A percentile compares a stretch with the other conserved stretches of the same genome.
These are phyloP conservation scores for Monosporascus sp. DNA, from an alignment of 2,329 filamentous ascomycete genomes.

Conservation along the genomic window DNA sequence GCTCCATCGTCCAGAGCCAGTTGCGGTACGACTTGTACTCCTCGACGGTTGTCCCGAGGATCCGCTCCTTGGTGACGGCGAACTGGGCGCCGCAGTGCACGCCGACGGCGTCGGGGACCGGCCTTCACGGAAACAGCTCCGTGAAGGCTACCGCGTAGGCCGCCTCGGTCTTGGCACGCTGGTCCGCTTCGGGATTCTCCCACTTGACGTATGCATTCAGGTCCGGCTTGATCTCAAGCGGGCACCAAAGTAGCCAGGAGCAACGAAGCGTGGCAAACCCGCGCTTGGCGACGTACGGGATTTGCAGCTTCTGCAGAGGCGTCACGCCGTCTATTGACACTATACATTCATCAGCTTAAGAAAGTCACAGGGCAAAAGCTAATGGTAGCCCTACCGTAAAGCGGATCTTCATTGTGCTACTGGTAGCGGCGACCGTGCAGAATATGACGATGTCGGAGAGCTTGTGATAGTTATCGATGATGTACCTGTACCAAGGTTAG, in stretches of 20 bases:
- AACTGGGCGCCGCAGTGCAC: slow-evolving; percentile 50
- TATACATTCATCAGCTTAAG: not conserved
- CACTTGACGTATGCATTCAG: slow-evolving; percentile 6
- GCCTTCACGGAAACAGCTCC: slow-evolving; percentile 15
- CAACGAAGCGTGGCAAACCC: slow-evolving; percentile 47
- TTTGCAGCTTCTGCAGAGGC: slow-evolving; percentile 32
- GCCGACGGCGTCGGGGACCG: slow-evolving; percentile 33
- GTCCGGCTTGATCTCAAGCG: slow-evolving; percentile 18
- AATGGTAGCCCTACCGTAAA: slow-evolving; percentile 26
- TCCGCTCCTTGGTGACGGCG: slow-evolving; percentile 39
- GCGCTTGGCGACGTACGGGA: slow-evolving; percentile 36
- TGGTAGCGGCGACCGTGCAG: slow-evolving; percentile 22
- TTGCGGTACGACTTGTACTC: slow-evolving; percentile 43
- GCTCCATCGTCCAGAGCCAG: slow-evolving; percentile 42
- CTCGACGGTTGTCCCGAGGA: slow-evolving; percentile 32
- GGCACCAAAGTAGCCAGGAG: slow-evolving; percentile 40
- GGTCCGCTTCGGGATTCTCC: slow-evolving; percentile 19
- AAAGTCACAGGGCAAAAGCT: not conserved
- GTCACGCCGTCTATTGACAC: slow-evolving; percentile 23
- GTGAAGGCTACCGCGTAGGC: slow-evolving; percentile 17
- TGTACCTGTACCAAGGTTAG: slow-evolving; percentile 10
- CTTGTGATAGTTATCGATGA: slow-evolving; percentile 26
- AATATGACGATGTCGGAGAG: slow-evolving; percentile 27
- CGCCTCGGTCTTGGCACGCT: slow-evolving; percentile 32
- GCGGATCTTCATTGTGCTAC: slow-evolving; percentile 31